A percentile compares a stretch with the other conserved stretches of the same genome.
Conservation (phyloP, 2,329 filamentous ascomycete genomes). For the Gyromitra esculenta region DNA sequence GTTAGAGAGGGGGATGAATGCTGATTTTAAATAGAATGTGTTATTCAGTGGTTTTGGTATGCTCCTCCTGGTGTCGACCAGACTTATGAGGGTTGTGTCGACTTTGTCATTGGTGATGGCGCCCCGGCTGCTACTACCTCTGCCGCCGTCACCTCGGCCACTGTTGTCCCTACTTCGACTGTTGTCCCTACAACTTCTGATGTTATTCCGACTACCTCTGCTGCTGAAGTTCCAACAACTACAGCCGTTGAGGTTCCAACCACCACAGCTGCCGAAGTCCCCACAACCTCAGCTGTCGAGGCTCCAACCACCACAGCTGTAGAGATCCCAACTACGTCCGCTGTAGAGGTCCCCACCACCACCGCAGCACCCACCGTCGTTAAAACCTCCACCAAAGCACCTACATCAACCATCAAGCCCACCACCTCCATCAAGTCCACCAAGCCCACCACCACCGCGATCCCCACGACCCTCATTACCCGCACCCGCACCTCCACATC, state of each 20-base stretch:
- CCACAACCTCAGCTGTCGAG: constrained; percentile 52
- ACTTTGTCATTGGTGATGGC: constrained; percentile 62
- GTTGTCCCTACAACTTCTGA: not conserved
- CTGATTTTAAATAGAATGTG: constrained; percentile 60
- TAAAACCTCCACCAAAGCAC: constrained; percentile 58
- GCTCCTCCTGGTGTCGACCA: constrained; percentile 66
- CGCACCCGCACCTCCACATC: constrained; percentile 13
- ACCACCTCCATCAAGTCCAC: constrained; percentile 36
- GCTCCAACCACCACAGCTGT: not conserved
- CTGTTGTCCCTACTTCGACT: not conserved
- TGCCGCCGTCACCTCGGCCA: not conserved
- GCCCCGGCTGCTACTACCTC: constrained; percentile 19
- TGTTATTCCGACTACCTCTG: not conserved
- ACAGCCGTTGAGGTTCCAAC: constrained; percentile 58
- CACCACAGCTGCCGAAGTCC: constrained; percentile 57
- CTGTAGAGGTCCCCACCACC: not conserved
- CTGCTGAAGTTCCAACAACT: constrained; percentile 58
- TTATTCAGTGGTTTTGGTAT: constrained; percentile 73
- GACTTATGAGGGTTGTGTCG: constrained; percentile 72
- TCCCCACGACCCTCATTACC: constrained; percentile 44
- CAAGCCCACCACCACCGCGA: constrained; percentile 16
- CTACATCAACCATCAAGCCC: constrained; percentile 56
- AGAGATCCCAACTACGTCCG: not conserved
- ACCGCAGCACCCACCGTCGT: not conserved
- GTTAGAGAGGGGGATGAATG: constrained; percentile 48